Evolutionary conservation across 495 filamentous ascomycete genomes (phyloP), one percentile per base, ranked within the genome.

Genomic region (Physcia stellaris): DNA sequence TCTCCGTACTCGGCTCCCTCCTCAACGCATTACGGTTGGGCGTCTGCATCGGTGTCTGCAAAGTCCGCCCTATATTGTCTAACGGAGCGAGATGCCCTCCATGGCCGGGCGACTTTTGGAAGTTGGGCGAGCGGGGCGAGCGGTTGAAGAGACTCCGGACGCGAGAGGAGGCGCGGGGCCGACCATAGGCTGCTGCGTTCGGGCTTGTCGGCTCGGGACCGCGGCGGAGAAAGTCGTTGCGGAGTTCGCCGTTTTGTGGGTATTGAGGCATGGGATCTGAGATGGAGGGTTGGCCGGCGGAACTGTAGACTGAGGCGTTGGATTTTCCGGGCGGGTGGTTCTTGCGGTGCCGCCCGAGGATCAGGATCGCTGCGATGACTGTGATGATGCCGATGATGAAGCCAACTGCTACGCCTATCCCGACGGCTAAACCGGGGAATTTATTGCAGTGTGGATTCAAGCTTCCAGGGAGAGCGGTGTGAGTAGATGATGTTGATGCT

Each of bases 341-440:
- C 39, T 12, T 16, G 47, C 44, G 35, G 9, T 50, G 49, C n/a
- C 53, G 49, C 35, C 53, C 56, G 22, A 67, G 59, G 29, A 66
- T 42, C 33, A 62, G 66, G 38, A 68, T 50, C 20, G 66, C 48
- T 24, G 63, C 47, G 1, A 71, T 41, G 12, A 69, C 48, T 10
- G 62, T 56, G 15, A 74, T 44, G n/a, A 59, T 62, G 11, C 75
- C 78, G 31, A 70, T 50, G 15, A 74, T 28, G 7, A 74, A 53
- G 6, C 78, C 77, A 4, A 77, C 71, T 47, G 82, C 75, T 58
- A 82, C 75, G 15, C 76, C 77, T 15, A 67, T 73, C 15, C 68
- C 49, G 28, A 80, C 52, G 10, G 75, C 75, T 30, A 51, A 55
- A 35, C 53, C 62, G 27, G 74, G 66, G 51, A 71, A 79, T 16